Conservation (phyloP, 768 basidiomycete genomes). For the Leccinum olivaceopallidum region DNA sequence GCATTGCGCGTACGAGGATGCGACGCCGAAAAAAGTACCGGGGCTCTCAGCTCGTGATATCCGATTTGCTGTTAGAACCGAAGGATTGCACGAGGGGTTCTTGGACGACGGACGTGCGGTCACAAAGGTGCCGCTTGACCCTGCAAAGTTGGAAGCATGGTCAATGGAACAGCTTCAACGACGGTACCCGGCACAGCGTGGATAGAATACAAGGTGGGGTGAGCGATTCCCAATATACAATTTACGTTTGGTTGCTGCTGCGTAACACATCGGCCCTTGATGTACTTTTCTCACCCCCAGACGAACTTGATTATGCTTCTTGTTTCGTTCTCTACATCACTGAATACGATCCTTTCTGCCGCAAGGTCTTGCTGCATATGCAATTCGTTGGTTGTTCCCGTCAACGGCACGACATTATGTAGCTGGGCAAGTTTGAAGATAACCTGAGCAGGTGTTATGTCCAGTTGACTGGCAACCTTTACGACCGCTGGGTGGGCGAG, state of each 20-base stretch:
- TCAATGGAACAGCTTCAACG: constrained; percentile 27
- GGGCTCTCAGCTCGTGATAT: constrained; percentile 54
- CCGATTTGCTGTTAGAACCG: constrained; percentile 47
- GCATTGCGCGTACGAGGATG: constrained; percentile 26
- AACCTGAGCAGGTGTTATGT: constrained; percentile 62
- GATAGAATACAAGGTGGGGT: neutral
- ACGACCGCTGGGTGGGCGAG: constrained; percentile 49
- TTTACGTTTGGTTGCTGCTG: constrained; percentile 1
- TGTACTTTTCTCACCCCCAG: constrained; percentile 16
- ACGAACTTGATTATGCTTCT: constrained; percentile 31
- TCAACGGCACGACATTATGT: constrained; percentile 67
- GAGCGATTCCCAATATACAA: neutral
- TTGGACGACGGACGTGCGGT: constrained; percentile 22
- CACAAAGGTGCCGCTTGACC: constrained; percentile 21
- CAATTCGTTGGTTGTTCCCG: constrained; percentile 65
- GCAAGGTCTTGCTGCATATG: constrained; percentile 72
- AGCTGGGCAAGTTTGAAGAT: constrained; percentile 70
- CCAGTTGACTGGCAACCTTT: constrained; percentile 44
- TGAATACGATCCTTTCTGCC: constrained; percentile 39
- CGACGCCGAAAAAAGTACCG: constrained; percentile 25
- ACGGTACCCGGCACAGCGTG: constrained; percentile 17
- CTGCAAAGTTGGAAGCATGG: constrained; percentile 15
- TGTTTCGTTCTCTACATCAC: constrained; percentile 28
- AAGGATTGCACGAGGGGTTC: constrained; percentile 33
- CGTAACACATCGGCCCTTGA: constrained; percentile 2